Conservation (phyloP, 345 rosid genomes). For the Pistacia atlantica region DNA sequence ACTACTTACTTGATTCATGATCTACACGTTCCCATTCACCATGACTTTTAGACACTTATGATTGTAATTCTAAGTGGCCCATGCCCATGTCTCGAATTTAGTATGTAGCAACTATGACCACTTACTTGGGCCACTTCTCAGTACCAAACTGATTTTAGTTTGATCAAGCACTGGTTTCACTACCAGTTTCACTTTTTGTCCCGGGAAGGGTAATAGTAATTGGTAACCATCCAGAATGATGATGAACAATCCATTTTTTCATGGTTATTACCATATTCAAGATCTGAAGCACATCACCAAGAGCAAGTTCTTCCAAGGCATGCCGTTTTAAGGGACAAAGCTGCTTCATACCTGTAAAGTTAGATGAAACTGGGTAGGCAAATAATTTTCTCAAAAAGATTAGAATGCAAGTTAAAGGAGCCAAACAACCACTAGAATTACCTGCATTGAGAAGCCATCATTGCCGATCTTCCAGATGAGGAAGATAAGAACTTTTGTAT, state of each 20-base stretch:
- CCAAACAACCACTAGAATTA: conserved; percentile 20
- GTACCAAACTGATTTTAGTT: conserved; percentile 20
- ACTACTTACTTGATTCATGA: conserved; percentile 6
- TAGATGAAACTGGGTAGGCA: not conserved
- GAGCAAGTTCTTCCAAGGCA: conserved; percentile 59
- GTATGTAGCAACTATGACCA: conserved; percentile 16
- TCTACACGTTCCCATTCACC: not conserved
- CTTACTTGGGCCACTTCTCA: conserved; percentile 16
- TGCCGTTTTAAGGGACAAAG: conserved; percentile 50
- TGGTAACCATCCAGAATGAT: conserved; percentile 83
- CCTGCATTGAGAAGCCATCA: conserved; percentile 74
- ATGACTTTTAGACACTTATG: not conserved
- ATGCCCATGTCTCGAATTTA: not conserved
- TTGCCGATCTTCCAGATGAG: conserved; percentile 49
- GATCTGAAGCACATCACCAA: conserved; percentile 71
- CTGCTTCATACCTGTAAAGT: conserved; percentile 76
- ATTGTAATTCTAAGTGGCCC: conserved; percentile 17
- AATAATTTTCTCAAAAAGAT: not conserved
- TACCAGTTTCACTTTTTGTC: conserved; percentile 32
- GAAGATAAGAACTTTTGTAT: conserved; percentile 61
- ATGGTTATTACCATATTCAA: conserved; percentile 55
- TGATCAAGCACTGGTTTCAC: conserved; percentile 25
- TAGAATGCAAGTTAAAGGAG: not conserved
- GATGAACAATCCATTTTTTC: conserved; percentile 73
- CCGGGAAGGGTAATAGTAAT: conserved; percentile 52